Percentiles rank a stretch among this genome's conserved stretches.
Evolutionary conservation across 2,329 filamentous ascomycete genomes (phyloP).

Genomic region (Fusarium sulawesiense): DNA sequence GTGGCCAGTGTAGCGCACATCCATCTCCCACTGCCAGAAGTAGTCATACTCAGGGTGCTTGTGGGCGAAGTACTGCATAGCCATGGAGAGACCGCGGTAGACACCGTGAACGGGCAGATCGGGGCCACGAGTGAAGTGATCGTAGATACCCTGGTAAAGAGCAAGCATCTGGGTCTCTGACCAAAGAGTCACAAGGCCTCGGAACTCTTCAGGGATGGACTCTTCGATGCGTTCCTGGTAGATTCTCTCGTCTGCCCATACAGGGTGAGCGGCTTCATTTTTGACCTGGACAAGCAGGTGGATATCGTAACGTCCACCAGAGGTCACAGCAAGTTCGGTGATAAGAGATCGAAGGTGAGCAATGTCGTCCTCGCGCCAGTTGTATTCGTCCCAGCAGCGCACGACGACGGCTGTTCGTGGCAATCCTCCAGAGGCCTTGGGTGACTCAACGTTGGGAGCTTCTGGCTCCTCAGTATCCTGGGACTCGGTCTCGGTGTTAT

Average conservation of each 20-base stretch:
- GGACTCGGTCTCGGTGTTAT: slow-evolving; percentile 8
- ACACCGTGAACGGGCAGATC: slow-evolving; percentile 88
- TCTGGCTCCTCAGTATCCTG: slow-evolving; percentile 6
- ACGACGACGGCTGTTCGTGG: slow-evolving; percentile 79
- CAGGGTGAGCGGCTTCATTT: slow-evolving; percentile 76
- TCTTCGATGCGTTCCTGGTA: slow-evolving; percentile 76
- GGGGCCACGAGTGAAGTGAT: slow-evolving; percentile 73
- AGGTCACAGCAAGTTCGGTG: slow-evolving; percentile 81
- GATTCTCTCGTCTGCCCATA: slow-evolving; percentile 79
- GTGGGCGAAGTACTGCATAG: slow-evolving; percentile 92
- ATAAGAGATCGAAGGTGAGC: slow-evolving; percentile 87
- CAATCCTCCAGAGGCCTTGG: slow-evolving; percentile 26
- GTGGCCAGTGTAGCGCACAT: slow-evolving; percentile 89
- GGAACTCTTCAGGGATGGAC: slow-evolving; percentile 84
- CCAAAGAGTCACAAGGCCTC: slow-evolving; percentile 90
- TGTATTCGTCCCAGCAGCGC: slow-evolving; percentile 82
- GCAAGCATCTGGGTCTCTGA: slow-evolving; percentile 92
- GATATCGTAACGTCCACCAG: slow-evolving; percentile 87
- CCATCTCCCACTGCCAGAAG: slow-evolving; percentile 97
- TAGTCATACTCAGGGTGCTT: slow-evolving; percentile 89
- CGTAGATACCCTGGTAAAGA: slow-evolving; percentile 87
- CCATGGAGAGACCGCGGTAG: slow-evolving; percentile 93
- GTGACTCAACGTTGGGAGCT: not conserved
- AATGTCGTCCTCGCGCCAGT: slow-evolving; percentile 83
- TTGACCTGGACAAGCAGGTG: slow-evolving; percentile 88